These are phyloP conservation scores for Ceratocystis diversiconidia DNA, from an alignment of 2,329 filamentous ascomycete species.

Conservation along the genomic window DNA sequence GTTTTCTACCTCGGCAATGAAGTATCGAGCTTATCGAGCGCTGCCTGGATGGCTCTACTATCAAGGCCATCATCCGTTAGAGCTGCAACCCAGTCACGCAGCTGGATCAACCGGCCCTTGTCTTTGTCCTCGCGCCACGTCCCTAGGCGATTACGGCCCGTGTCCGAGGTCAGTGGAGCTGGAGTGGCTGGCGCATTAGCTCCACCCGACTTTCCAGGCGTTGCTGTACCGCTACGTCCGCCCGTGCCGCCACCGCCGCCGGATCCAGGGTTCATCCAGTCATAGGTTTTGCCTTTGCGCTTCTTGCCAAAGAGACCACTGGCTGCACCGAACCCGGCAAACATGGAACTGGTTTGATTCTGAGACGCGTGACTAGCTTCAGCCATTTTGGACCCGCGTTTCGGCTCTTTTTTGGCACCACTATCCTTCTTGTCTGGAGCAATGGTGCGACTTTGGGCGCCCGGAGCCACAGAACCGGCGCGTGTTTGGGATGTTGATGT, in stretches of 20 bases:
- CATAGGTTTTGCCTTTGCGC: conserved; percentile 53
- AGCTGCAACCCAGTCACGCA: conserved; percentile 67
- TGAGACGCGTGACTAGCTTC: conserved; percentile 71
- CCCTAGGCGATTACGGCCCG: conserved; percentile 48
- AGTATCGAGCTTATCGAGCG: conserved; percentile 39
- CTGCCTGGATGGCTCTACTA: conserved; percentile 44
- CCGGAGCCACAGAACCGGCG: conserved; percentile 42
- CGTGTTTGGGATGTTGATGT: conserved; percentile 35
- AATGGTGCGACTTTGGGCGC: conserved; percentile 43
- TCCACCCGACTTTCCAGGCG: conserved; percentile 29
- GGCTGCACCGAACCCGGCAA: conserved; percentile 49
- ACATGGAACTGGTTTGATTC: conserved; percentile 68
- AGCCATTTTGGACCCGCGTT: conserved; percentile 58
- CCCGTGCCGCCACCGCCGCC: conserved; percentile 25
- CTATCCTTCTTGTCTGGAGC: conserved; percentile 55
- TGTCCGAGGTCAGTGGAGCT: conserved; percentile 39
- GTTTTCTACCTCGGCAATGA: conserved; percentile 30
- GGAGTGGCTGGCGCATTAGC: conserved; percentile 22
- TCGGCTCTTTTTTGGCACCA: conserved; percentile 73
- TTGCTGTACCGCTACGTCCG: conserved; percentile 35
- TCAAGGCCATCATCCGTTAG: conserved; percentile 67
- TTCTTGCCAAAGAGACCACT: conserved; percentile 43
- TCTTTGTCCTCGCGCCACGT: conserved; percentile 64
- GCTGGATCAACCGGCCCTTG: conserved; percentile 64
- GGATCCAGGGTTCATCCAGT: conserved; percentile 52